Evolutionary conservation across 2,329 filamentous ascomycete genomes (phyloP).

Genomic region (Cercospora zeae-maydis): DNA sequence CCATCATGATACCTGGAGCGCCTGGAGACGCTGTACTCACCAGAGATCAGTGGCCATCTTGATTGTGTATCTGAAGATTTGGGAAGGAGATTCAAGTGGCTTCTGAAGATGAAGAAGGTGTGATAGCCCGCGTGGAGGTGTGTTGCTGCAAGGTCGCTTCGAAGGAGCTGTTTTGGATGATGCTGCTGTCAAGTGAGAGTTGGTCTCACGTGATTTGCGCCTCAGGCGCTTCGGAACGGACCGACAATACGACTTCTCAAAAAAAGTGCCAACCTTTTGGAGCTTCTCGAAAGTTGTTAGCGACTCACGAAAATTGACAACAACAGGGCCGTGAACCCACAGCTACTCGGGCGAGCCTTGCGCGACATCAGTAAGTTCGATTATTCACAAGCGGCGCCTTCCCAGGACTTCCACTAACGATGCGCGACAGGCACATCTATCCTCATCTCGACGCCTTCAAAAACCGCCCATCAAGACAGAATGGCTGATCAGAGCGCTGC

Average conservation of each 20-base stretch:
- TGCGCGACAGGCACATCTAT: conserved; percentile 5
- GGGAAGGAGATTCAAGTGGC: conserved; percentile 6
- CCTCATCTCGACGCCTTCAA: conserved; percentile 15
- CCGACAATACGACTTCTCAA: conserved; percentile 6
- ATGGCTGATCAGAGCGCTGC: conserved; percentile 50
- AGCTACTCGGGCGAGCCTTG: conserved; percentile 33
- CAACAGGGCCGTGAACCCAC: conserved; percentile 37
- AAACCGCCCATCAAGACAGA: conserved; percentile 4
- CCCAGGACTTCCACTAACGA: neutral
- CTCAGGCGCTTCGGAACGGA: neutral
- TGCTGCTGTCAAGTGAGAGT: neutral
- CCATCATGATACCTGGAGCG: conserved; percentile 29
- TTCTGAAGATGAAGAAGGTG: conserved; percentile 1
- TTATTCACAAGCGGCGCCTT: neutral
- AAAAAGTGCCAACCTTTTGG: neutral
- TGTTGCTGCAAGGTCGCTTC: neutral
- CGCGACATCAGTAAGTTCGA: neutral
- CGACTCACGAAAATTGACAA: conserved; percentile 10
- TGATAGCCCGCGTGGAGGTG: neutral
- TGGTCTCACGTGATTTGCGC: neutral
- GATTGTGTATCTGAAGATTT: conserved; percentile 27
- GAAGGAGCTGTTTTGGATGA: conserved; percentile 7
- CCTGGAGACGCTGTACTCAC: conserved; percentile 44
- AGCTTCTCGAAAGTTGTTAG: neutral
- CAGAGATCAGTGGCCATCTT: conserved; percentile 78